A percentile compares a stretch with the other conserved stretches of the same genome.
Conservation (phyloP, 495 filamentous ascomycete species). For the Aspergillus nanangensis region DNA sequence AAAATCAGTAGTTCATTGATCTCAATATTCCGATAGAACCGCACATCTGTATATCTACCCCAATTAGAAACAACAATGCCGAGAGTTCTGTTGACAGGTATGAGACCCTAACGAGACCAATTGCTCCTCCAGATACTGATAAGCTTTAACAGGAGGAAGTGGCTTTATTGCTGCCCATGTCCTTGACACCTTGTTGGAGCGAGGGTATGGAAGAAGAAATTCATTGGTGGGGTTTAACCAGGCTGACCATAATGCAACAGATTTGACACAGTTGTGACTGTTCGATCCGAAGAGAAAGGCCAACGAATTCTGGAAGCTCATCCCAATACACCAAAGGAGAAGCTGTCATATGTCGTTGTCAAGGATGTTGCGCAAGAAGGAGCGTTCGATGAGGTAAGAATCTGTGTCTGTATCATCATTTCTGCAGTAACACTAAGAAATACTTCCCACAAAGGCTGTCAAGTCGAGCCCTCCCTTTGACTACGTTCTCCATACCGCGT, state of each 20-base stretch:
- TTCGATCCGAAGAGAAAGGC: constrained; percentile 76
- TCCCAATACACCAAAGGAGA: constrained; percentile 51
- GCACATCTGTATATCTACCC: neutral
- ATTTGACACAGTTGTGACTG: constrained; percentile 79
- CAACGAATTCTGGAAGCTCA: constrained; percentile 67
- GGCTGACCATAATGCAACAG: constrained; percentile 16
- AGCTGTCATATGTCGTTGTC: constrained; percentile 73
- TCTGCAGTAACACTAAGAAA: neutral
- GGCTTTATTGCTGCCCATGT: constrained; percentile 80
- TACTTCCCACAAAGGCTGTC: constrained; percentile 44
- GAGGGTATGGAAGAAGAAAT: constrained; percentile 33
- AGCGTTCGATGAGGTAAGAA: constrained; percentile 68
- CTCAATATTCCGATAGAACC: neutral
- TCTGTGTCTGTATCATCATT: neutral
- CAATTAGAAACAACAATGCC: constrained; percentile 32
- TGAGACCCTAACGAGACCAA: neutral
- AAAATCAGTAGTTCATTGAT: neutral
- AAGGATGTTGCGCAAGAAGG: constrained; percentile 72
- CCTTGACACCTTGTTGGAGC: constrained; percentile 66
- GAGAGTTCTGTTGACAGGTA: constrained; percentile 42
- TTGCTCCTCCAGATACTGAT: constrained; percentile 5
- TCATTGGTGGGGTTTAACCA: neutral
- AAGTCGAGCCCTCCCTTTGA: constrained; percentile 71
- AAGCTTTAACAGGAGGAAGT: constrained; percentile 45
- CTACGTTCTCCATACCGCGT: constrained; percentile 83